phyloP scores from a whole-genome alignment of 441 rosid genomes.

The Raphanus hybrid region DNA sequence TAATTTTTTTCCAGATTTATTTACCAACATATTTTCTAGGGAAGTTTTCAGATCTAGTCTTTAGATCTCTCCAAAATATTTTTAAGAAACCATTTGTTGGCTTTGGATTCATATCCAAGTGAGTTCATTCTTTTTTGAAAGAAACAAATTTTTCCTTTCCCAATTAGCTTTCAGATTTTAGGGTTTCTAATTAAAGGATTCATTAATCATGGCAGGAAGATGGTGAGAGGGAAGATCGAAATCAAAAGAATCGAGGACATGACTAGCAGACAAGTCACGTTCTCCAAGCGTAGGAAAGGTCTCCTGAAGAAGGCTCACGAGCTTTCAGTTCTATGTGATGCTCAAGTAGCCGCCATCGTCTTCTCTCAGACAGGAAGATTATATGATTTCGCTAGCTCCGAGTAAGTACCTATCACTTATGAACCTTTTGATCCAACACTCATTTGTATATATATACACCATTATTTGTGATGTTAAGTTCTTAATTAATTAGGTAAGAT shows the following conservation, averaged over 20 bases:
- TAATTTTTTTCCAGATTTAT: background rate
- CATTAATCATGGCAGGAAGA: conserved; percentile 32
- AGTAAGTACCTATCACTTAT: conserved; percentile 37
- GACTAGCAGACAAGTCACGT: conserved; percentile 63
- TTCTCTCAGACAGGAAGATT: conserved; percentile 63
- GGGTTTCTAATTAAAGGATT: conserved; percentile 13
- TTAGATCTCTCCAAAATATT: background rate
- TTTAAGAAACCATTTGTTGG: conserved; percentile 14
- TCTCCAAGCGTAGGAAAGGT: conserved; percentile 64
- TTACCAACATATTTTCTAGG: background rate
- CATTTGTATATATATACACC: background rate
- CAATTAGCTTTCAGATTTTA: background rate
- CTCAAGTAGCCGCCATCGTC: conserved; percentile 53
- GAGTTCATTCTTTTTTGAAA: background rate
- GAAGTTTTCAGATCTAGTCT: background rate
- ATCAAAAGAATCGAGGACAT: conserved; percentile 55
- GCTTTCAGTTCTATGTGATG: conserved; percentile 21
- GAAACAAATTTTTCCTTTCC: background rate
- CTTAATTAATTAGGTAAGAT: background rate
- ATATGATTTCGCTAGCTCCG: conserved; percentile 53
- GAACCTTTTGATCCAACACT: background rate
- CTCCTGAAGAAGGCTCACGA: conserved; percentile 70
- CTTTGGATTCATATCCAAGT: conserved; percentile 9
- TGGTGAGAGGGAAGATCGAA: conserved; percentile 68
- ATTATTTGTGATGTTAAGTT: background rate